phyloP scores from a whole-genome alignment of 1,284 basidiomycete genomes.

The Cutaneotrichosporon dermatis region DNA sequence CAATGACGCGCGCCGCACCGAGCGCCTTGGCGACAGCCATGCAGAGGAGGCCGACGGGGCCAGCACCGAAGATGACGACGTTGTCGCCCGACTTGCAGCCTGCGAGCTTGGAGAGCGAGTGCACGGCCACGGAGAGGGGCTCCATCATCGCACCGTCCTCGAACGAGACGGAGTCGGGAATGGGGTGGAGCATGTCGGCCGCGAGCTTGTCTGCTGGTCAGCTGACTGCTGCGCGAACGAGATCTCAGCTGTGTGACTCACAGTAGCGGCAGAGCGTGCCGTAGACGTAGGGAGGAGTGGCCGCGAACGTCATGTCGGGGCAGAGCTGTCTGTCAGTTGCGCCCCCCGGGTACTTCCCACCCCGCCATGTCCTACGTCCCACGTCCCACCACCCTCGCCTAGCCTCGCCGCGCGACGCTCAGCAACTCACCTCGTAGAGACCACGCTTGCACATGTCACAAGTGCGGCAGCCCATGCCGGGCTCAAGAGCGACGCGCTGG shows the following conservation, averaged over 20 bases:
- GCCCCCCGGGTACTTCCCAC: no score
- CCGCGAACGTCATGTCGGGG: constrained; percentile 41
- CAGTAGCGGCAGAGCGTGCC: constrained; percentile 47
- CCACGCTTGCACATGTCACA: constrained; percentile 56
- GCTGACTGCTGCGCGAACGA: background rate
- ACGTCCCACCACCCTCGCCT: no score
- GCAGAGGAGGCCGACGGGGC: constrained; percentile 78
- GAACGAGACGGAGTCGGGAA: constrained; percentile 48
- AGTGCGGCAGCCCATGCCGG: constrained; percentile 52
- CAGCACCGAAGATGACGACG: constrained; percentile 75
- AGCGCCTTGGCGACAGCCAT: constrained; percentile 90
- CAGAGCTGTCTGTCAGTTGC: constrained; percentile 53
- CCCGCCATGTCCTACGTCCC: no score
- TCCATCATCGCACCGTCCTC: constrained; percentile 66
- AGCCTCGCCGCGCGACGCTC: no score
- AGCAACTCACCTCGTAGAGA: constrained; percentile 63
- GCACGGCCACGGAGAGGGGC: constrained; percentile 85
- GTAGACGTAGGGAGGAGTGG: constrained; percentile 44
- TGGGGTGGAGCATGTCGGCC: constrained; percentile 42
- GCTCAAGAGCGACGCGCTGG: constrained; percentile 56
- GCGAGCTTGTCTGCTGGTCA: constrained; percentile 33
- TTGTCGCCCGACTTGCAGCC: constrained; percentile 65
- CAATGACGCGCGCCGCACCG: constrained; percentile 74
- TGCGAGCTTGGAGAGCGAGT: constrained; percentile 75
- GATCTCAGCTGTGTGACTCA: constrained; percentile 10